Base-by-base conservation (phyloP, 257 asterid species). In the Rhazya stricta region DNA sequence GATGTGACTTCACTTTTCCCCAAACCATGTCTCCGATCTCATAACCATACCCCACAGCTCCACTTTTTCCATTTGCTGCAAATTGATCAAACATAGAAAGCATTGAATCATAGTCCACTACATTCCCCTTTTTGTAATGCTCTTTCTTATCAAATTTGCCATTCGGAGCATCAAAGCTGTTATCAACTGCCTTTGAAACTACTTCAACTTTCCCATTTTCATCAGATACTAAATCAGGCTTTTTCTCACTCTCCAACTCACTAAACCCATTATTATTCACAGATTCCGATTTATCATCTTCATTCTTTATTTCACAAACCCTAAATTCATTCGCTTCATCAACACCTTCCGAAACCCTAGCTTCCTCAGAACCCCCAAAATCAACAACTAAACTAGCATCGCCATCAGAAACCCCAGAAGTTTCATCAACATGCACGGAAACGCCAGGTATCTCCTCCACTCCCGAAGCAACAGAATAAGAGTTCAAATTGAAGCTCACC, bases 1-100 rank as follows among this genome's bases (percentile, higher is more conserved):
- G 99, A 79, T 95, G 99, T 9, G 99, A 95, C 80, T 92, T 92
- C 74, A 95, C 99, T 70, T 92, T 92, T 23, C 98, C 99, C 99
- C 99, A 95, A 45, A 95, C 99, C 99, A 95, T 91, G 79, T 95
- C 98, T 9, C 99, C 99, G 57, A 90, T 81, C 73, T 84, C 87
- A 77, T 81, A 92, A 19, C 91, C 98, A 79, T 79, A 72, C 36
- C 92, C 96, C 69, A 89, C 89, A 27, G 80, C 74, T 61, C 83
- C 92, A 32, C 77, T 81, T 21, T 76, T 81, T 53, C 81, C 89
- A 76, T 75, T 85, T 19, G 84, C 84, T 0, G 92, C 92, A 51
- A 77, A 89, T 29, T 85, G 88, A 67, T 94, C 96, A 75, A 90
- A 90, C 77, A 80, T 95, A n/a, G 90, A 86, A 46, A 92, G 85